Evolutionary conservation across 2,329 filamentous ascomycete species (phyloP).

Genomic region (Botrytis medusae): DNA sequence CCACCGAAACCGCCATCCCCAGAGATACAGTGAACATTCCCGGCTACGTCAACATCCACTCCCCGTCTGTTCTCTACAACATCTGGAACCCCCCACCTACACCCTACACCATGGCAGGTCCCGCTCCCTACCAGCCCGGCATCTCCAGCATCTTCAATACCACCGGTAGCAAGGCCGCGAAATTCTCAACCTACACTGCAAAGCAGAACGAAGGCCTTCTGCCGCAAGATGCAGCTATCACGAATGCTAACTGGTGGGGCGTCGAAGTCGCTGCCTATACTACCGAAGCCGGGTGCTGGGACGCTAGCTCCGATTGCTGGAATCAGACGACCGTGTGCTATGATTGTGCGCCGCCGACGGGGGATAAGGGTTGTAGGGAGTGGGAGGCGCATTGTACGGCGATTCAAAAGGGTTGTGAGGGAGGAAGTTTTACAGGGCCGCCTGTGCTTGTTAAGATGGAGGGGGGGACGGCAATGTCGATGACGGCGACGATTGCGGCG

Average conservation of each 20-base stretch:
- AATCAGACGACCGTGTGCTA: slow-evolving; percentile 61
- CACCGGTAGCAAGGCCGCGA: background rate
- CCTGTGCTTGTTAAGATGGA: slow-evolving; percentile 27
- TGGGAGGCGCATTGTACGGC: slow-evolving; percentile 63
- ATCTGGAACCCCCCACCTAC: slow-evolving; percentile 55
- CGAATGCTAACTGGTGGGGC: slow-evolving; percentile 73
- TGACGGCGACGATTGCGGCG: background rate
- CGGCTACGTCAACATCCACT: slow-evolving; percentile 57
- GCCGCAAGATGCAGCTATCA: slow-evolving; percentile 57
- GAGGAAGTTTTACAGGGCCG: slow-evolving; percentile 49
- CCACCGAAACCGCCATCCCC: slow-evolving; percentile 49
- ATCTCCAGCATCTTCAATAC: slow-evolving; percentile 8
- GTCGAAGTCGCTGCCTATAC: slow-evolving; percentile 58
- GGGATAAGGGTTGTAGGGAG: slow-evolving; percentile 56
- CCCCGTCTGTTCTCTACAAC: slow-evolving; percentile 61
- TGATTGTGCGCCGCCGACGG: slow-evolving; percentile 56
- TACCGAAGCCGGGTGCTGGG: slow-evolving; percentile 60
- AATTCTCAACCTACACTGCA: slow-evolving; percentile 23
- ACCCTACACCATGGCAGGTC: slow-evolving; percentile 60
- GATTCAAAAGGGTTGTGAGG: slow-evolving; percentile 48
- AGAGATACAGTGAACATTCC: slow-evolving; percentile 62
- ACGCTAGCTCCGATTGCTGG: slow-evolving; percentile 56
- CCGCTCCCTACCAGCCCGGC: slow-evolving; percentile 40
- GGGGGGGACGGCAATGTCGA: too few species aligned
- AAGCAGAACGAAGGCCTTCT: slow-evolving; percentile 51